Percentiles rank a stretch among this genome's conserved stretches.
Conservation (phyloP, 495 filamentous ascomycete genomes). For the Friedmanniomyces endolithicus region DNA sequence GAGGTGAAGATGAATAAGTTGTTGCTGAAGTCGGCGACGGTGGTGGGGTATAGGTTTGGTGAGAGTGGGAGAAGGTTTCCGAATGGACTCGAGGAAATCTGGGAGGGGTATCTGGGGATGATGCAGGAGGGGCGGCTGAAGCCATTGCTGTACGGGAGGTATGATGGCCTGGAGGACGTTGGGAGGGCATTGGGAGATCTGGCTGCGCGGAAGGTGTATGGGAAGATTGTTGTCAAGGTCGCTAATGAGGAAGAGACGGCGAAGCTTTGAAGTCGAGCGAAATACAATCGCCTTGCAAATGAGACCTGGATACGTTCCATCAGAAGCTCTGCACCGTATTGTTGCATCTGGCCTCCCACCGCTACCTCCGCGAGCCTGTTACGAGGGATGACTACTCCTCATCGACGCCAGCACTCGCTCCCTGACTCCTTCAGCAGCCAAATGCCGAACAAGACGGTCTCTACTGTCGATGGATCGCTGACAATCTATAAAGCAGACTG, state of each 20-base stretch:
- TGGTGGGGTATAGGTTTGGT: conserved; percentile 31
- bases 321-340: too few species aligned
- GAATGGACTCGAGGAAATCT: conserved; percentile 19
- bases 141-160: conserved; percentile 26
- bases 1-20: conserved; percentile 27
- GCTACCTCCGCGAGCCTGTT: too few species aligned
- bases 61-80: conserved; percentile 28
- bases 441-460: too few species aligned
- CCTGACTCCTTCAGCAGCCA: too few species aligned
- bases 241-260: conserved; percentile 14
- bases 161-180: conserved; percentile 22
- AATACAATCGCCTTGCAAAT: too few species aligned
- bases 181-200: conserved; percentile 23
- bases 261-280: conserved; percentile 15
- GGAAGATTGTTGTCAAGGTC: conserved; percentile 26
- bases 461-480: too few species aligned
- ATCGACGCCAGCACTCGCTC: too few species aligned
- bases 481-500: too few species aligned
- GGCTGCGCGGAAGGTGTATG: conserved; percentile 21
- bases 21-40: conserved; percentile 23
- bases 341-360: too few species aligned
- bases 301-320: too few species aligned
- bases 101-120: conserved; percentile 28
- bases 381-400: too few species aligned
- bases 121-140: conserved; percentile 23